Conservation (phyloP, 441 rosid species). For the Syzygium malaccense region DNA sequence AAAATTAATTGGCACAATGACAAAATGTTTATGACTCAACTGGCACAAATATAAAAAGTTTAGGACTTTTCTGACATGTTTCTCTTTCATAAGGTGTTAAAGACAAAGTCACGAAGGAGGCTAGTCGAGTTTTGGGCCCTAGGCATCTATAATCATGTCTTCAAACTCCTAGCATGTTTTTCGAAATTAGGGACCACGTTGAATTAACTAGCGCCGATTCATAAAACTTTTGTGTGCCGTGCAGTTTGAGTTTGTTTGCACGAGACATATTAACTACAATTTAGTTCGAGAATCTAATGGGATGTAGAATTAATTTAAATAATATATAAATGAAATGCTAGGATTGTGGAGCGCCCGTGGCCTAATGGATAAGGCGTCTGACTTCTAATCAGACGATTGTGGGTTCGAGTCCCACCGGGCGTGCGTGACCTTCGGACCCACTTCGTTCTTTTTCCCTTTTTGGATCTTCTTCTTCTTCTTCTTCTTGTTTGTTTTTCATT, state of each 20-base stretch:
- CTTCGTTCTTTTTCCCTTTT: neutral
- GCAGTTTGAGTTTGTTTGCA: neutral
- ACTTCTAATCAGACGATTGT: conserved; percentile 79
- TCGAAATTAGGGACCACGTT: neutral
- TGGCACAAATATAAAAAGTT: too few species aligned
- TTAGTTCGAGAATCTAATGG: fast-evolving
- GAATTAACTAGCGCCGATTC: neutral
- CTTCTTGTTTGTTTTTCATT: neutral
- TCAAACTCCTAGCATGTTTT: neutral
- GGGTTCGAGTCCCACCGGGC: conserved; percentile 88
- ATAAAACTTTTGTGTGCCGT: neutral
- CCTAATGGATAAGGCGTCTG: conserved; percentile 89
- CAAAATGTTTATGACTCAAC: too few species aligned
- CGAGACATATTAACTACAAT: neutral
- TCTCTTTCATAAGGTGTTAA: neutral
- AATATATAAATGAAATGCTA: neutral
- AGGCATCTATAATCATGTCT: neutral
- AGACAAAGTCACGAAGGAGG: neutral
- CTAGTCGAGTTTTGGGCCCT: neutral
- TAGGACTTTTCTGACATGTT: too few species aligned
- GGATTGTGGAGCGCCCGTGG: conserved; percentile 42
- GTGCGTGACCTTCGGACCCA: conserved; percentile 20
- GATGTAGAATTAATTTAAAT: fast-evolving
- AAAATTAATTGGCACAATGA: too few species aligned
- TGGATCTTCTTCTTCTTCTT: neutral